Conservation (phyloP, 306 rosid genomes). For the Rosa rugosa region DNA sequence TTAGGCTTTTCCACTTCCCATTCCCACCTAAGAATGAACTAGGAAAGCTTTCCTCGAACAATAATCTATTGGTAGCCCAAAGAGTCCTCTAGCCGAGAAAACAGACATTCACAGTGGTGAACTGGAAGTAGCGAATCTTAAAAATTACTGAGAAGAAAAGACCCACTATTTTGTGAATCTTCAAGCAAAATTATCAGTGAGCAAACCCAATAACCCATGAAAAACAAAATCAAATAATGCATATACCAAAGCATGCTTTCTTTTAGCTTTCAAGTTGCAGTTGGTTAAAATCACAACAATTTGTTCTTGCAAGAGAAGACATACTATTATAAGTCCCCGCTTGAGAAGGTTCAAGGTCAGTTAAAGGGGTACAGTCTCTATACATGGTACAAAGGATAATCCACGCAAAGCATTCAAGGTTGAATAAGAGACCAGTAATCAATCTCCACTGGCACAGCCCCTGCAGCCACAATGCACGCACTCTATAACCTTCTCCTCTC, state of each 20-base stretch:
- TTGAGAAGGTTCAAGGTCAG: not conserved
- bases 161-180: not conserved
- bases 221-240: not conserved
- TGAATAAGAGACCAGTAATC: conserved; percentile 22
- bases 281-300: conserved; percentile 1
- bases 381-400: not conserved
- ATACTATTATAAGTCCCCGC: not conserved
- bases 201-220: not conserved
- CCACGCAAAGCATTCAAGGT: conserved; percentile 1
- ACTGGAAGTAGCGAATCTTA: not conserved
- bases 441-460: conserved; percentile 97
- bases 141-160: not conserved
- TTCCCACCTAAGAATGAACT: not conserved
- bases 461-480: conserved; percentile 87
- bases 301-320: conserved; percentile 1
- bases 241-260: not conserved
- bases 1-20: not conserved
- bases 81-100: not conserved
- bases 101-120: not conserved
- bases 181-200: not conserved
- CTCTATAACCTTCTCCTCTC: conserved; percentile 87
- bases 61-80: not conserved
- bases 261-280: not conserved
- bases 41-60: not conserved
- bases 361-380: not conserved